phyloP scores from a whole-genome alignment of 2,329 filamentous ascomycete species.

The Paradendryphiella salina region DNA sequence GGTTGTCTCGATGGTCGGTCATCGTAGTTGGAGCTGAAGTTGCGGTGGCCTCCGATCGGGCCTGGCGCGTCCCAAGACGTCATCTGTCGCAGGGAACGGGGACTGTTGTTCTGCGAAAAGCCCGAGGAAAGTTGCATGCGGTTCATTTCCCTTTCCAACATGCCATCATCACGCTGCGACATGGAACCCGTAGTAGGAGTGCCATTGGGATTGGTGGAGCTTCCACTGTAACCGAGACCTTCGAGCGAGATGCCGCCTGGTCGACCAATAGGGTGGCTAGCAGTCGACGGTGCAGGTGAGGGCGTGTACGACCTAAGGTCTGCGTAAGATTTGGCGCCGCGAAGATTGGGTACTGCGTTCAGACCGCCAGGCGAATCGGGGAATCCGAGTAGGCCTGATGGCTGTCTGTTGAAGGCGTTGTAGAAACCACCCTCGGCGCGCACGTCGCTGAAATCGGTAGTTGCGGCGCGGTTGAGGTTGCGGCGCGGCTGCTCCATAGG shows the following conservation, averaged over 20 bases:
- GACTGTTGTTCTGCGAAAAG: slow-evolving; percentile 56
- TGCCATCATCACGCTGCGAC: slow-evolving; percentile 59
- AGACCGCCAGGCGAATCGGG: slow-evolving; percentile 73
- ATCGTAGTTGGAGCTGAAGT: slow-evolving; percentile 63
- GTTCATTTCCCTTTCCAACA: slow-evolving; percentile 66
- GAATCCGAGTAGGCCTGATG: slow-evolving; percentile 75
- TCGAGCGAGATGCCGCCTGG: slow-evolving; percentile 59
- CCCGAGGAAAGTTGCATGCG: slow-evolving; percentile 61
- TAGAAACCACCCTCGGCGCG: slow-evolving; percentile 75
- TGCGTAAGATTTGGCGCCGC: slow-evolving; percentile 94
- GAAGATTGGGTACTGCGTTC: slow-evolving; percentile 75
- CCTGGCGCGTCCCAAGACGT: slow-evolving; percentile 64
- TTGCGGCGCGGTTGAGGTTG: slow-evolving; percentile 89
- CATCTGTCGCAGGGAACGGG: slow-evolving; percentile 62
- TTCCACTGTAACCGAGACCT: slow-evolving; percentile 54
- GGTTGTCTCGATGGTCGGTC: slow-evolving; percentile 64
- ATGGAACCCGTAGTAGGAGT: slow-evolving; percentile 61
- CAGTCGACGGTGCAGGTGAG: slow-evolving; percentile 85
- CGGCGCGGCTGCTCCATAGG: slow-evolving; percentile 79
- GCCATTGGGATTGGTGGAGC: slow-evolving; percentile 67
- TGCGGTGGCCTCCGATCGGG: slow-evolving; percentile 66
- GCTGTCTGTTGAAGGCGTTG: slow-evolving; percentile 75
- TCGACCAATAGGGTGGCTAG: slow-evolving; percentile 75
- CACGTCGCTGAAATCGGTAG: slow-evolving; percentile 89
- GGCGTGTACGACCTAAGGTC: slow-evolving; percentile 94